Percentiles rank a stretch among this genome's conserved stretches.
phyloP scores from a whole-genome alignment of 169 alveolate species.

The Cardiosporidium cionae region DNA sequence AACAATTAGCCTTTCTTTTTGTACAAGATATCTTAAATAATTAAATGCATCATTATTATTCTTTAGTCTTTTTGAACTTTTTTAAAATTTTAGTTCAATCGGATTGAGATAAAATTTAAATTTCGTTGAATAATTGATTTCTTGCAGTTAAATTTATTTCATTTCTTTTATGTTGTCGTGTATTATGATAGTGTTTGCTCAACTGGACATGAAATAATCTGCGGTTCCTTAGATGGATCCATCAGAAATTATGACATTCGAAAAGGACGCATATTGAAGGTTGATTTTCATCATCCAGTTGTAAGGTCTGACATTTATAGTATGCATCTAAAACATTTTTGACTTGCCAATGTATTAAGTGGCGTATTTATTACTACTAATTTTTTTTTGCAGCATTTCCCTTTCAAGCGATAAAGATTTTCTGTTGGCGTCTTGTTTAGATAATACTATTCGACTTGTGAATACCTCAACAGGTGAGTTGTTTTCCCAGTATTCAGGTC shows the following conservation, averaged over 20 bases:
- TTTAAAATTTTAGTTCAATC: no score
- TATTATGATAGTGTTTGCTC: neutral
- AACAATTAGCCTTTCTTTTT: neutral
- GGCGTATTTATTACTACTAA: no score
- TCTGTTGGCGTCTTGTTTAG: constrained; percentile 31
- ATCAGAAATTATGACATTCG: constrained; percentile 53
- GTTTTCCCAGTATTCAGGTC: neutral
- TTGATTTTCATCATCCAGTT: constrained; percentile 29
- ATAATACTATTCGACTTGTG: constrained; percentile 32
- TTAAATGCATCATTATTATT: no score
- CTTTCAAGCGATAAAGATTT: constrained; percentile 45
- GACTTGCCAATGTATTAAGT: no score
- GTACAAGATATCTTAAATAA: neutral
- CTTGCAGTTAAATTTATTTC: neutral
- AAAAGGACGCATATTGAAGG: constrained; percentile 45
- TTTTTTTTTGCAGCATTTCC: constrained; percentile 25
- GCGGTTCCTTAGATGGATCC: constrained; percentile 55
- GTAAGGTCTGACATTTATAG: neutral
- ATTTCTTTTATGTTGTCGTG: neutral
- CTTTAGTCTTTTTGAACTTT: no score
- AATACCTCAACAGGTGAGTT: constrained; percentile 46
- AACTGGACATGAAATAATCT: constrained; percentile 18
- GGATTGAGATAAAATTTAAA: no score
- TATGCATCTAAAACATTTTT: neutral
- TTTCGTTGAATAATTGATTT: neutral